Conservation (phyloP, 2,329 filamentous ascomycete species). For the Colletotrichum brevisporum region DNA sequence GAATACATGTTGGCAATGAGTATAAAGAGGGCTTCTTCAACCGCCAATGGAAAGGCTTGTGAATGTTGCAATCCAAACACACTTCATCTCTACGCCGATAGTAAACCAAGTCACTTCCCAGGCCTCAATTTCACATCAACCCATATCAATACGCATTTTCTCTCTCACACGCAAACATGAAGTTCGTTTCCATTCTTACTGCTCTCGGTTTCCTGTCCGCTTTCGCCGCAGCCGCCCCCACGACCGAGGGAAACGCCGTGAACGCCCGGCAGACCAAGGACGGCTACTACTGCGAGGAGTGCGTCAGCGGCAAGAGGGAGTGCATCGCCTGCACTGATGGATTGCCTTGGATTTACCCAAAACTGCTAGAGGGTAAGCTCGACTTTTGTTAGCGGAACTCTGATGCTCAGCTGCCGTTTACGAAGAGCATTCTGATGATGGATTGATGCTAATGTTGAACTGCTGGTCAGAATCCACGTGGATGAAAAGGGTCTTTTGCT, state of each 20-base stretch:
- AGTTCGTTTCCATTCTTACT: neutral
- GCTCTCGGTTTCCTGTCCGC: neutral
- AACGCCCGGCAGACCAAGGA: neutral
- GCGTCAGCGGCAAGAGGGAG: neutral
- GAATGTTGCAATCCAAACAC: neutral
- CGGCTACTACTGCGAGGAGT: neutral
- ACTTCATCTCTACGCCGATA: neutral
- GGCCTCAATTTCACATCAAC: neutral
- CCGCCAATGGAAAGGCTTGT: neutral
- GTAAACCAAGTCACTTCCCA: neutral
- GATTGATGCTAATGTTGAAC: too few species aligned
- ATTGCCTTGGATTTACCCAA: neutral
- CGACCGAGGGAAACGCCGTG: neutral
- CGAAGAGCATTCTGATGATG: too few species aligned
- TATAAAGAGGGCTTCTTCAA: neutral
- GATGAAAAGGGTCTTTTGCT: too few species aligned
- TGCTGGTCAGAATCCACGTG: too few species aligned
- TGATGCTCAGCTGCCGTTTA: too few species aligned
- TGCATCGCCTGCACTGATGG: slow-evolving; percentile 6
- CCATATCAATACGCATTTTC: too few species aligned
- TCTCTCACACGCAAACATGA: neutral
- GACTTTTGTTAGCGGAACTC: too few species aligned
- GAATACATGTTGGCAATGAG: neutral
- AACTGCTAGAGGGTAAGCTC: neutral
- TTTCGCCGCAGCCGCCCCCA: neutral